These are phyloP conservation scores for Boletus huronensis DNA, from an alignment of 768 basidiomycete genomes.

Conservation along the genomic window DNA sequence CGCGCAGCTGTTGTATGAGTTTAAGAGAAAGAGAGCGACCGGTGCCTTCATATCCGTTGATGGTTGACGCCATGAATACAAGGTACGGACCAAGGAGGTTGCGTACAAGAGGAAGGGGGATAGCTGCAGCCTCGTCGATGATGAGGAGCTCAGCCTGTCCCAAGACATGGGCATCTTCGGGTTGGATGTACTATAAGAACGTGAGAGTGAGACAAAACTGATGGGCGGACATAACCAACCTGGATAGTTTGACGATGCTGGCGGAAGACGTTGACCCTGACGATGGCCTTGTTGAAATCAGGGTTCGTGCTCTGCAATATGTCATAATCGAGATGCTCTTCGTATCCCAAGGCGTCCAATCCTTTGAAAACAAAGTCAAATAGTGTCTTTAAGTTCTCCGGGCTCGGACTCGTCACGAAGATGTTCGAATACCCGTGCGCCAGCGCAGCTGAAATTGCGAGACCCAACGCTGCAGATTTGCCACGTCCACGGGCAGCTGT, in stretches of 20 bases:
- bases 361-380: slow-evolving; percentile 99
- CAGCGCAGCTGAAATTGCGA: slow-evolving; percentile 90
- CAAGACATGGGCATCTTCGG: slow-evolving; percentile 95
- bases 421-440: slow-evolving; percentile 96
- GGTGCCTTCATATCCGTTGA: slow-evolving; percentile 99
- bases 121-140: slow-evolving; percentile 98
- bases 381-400: slow-evolving; percentile 96
- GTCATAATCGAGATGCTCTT: slow-evolving; percentile 97
- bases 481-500: slow-evolving; percentile 95
- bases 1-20: slow-evolving; percentile 94
- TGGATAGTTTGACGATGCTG: slow-evolving; percentile 96
- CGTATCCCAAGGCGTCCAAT: slow-evolving; percentile 89
- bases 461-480: slow-evolving; percentile 93
- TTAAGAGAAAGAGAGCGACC: slow-evolving; percentile 98
- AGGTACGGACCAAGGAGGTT: slow-evolving; percentile 95
- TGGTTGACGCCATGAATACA: slow-evolving; percentile 98
- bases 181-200: slow-evolving; percentile 85
- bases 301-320: slow-evolving; percentile 93
- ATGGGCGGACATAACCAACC: slow-evolving; percentile 41
- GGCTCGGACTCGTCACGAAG: slow-evolving; percentile 95
- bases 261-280: slow-evolving; percentile 90
- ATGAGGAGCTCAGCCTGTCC: slow-evolving; percentile 97
- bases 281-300: slow-evolving; percentile 92
- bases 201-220: slow-evolving; percentile 1
- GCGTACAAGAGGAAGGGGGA: slow-evolving; percentile 92